These are phyloP conservation scores for Alternaria sp. DNA, from an alignment of 2,329 filamentous ascomycete species.

Conservation along the genomic window DNA sequence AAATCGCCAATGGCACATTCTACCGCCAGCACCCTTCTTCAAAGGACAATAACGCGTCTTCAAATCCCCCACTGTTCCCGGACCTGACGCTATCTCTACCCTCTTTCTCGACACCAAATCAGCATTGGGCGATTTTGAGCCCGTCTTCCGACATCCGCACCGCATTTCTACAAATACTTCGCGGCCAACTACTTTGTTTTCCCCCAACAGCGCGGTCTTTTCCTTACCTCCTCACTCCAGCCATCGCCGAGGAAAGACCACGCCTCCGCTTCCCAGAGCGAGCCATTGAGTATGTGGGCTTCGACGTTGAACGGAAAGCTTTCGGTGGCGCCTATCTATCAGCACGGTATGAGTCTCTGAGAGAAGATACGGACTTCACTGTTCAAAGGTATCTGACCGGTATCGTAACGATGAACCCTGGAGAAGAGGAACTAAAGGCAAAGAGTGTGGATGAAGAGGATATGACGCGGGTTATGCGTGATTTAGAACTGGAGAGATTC, in stretches of 20 bases:
- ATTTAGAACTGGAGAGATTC: conserved; percentile 72
- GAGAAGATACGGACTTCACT: conserved; percentile 87
- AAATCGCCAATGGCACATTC: conserved; percentile 73
- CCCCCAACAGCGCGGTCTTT: conserved; percentile 79
- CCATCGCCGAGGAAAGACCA: conserved; percentile 60
- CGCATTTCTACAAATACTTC: conserved; percentile 78
- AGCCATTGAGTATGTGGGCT: conserved; percentile 89
- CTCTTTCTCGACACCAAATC: conserved; percentile 56
- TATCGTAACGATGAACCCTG: conserved; percentile 81
- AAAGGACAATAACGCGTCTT: conserved; percentile 49
- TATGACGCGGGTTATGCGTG: conserved; percentile 68
- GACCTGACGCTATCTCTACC: conserved; percentile 74
- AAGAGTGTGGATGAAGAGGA: conserved; percentile 55
- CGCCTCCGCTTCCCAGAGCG: conserved; percentile 65
- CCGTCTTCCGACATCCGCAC: conserved; percentile 81
- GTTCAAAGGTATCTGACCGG: conserved; percentile 81
- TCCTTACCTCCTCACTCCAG: conserved; percentile 74
- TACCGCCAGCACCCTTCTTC: conserved; percentile 73
- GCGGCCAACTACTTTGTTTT: conserved; percentile 75
- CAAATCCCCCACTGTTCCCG: conserved; percentile 76
- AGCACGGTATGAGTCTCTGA: conserved; percentile 85
- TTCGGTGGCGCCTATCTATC: conserved; percentile 77
- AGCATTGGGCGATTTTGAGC: conserved; percentile 86
- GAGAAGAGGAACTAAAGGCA: conserved; percentile 56
- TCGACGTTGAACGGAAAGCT: conserved; percentile 73